A percentile compares a stretch with the other conserved stretches of the same genome.
phyloP scores from a whole-genome alignment of 768 basidiomycete species.

The Amanita subjunquillea region DNA sequence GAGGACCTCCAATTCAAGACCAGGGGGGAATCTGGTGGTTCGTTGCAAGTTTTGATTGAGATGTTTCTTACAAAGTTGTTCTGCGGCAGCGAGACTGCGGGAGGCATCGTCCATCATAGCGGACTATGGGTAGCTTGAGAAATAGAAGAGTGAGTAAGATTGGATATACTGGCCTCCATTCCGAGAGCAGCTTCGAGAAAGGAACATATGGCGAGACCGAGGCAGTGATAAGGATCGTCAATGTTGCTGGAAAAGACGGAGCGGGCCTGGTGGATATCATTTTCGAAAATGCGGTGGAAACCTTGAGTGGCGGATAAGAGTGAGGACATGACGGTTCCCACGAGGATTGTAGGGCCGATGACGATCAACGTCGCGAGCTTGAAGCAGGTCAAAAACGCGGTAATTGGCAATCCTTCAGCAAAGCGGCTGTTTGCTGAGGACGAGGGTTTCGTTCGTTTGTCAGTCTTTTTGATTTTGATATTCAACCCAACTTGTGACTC shows the following conservation, averaged over 20 bases:
- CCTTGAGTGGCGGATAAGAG: conserved; percentile 35
- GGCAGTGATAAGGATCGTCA: conserved; percentile 58
- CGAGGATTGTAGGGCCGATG: neutral
- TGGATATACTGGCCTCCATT: conserved; percentile 49
- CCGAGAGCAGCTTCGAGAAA: conserved; percentile 74
- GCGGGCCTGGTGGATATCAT: conserved; percentile 49
- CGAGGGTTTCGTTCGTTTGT: conserved; percentile 45
- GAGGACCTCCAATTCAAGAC: conserved; percentile 69
- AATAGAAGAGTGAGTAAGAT: neutral
- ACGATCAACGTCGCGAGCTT: conserved; percentile 26
- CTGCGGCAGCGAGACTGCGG: conserved; percentile 42
- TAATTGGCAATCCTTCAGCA: conserved; percentile 73
- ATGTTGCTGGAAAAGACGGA: conserved; percentile 32
- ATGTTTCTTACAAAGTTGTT: conserved; percentile 50
- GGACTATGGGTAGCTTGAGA: conserved; percentile 22
- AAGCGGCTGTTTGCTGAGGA: conserved; percentile 53
- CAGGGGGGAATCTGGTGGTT: conserved; percentile 41
- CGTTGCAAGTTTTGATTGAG: conserved; percentile 19
- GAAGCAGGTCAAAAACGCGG: conserved; percentile 63
- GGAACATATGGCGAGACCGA: conserved; percentile 62
- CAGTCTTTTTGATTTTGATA: conserved; percentile 9
- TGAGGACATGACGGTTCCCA: neutral
- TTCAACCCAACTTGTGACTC: no score
- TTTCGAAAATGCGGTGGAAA: conserved; percentile 61
- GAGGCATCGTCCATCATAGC: conserved; percentile 57